phyloP scores from a whole-genome alignment of 768 basidiomycete genomes.

The Phanerochaete carnosa region DNA sequence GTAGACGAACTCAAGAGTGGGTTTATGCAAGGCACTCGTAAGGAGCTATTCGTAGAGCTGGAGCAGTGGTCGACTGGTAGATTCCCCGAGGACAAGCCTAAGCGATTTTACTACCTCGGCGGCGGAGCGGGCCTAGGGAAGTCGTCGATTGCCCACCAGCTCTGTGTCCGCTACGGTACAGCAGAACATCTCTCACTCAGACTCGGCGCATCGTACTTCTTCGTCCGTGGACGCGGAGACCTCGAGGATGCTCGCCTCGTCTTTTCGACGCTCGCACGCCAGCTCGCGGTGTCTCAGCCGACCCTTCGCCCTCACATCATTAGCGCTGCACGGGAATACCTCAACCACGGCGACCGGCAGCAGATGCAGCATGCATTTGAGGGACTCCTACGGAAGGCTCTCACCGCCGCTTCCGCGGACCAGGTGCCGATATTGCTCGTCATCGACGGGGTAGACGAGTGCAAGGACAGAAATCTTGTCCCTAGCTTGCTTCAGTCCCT shows the following conservation, averaged over 20 bases:
- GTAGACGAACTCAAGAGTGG: no score
- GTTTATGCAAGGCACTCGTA: no score
- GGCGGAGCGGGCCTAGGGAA: conserved; percentile 2
- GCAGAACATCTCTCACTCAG: background rate
- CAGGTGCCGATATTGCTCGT: background rate
- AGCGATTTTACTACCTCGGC: conserved; percentile 2
- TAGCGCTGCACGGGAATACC: background rate
- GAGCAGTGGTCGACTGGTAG: no score
- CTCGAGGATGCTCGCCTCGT: background rate
- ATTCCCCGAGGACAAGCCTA: no score
- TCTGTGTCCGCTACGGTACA: background rate
- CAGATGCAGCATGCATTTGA: background rate
- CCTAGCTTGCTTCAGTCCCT: background rate
- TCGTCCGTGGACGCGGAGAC: background rate
- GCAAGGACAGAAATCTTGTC: background rate
- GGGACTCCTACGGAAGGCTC: background rate
- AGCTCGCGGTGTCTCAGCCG: background rate
- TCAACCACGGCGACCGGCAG: background rate
- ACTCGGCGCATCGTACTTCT: conserved; percentile 2
- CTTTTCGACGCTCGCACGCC: conserved; percentile 2
- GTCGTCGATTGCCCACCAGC: background rate
- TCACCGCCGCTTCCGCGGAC: background rate
- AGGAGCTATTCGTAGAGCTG: no score
- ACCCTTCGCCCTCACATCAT: background rate
- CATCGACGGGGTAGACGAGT: background rate